phyloP scores from a whole-genome alignment of 768 basidiomycete genomes.

The Amanita rubescens region DNA sequence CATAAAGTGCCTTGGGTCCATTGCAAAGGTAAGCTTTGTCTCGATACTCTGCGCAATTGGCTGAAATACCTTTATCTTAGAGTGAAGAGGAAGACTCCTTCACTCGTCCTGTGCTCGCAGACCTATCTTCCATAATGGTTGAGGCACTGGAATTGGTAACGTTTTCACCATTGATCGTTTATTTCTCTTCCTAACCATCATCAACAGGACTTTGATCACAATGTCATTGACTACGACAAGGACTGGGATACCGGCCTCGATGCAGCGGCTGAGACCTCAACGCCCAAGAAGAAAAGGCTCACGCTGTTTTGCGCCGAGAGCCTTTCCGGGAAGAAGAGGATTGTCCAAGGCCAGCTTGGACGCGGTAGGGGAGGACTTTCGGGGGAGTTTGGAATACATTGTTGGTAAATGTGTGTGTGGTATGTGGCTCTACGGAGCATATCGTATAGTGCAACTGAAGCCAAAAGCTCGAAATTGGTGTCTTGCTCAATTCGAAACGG shows the following conservation, averaged over 20 bases:
- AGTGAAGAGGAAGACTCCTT: not conserved
- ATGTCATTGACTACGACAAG: not conserved
- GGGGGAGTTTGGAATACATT: too few relatives aligned
- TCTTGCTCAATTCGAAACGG: too few relatives aligned
- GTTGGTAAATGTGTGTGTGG: too few relatives aligned
- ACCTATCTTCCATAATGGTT: not conserved
- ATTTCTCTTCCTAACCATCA: not conserved
- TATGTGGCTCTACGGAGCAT: too few relatives aligned
- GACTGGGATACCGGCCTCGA: not conserved
- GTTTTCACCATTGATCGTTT: not conserved
- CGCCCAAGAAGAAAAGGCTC: not conserved
- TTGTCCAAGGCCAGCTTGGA: too few relatives aligned
- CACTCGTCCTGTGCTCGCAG: not conserved
- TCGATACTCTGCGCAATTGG: too few relatives aligned
- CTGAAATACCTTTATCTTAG: not conserved
- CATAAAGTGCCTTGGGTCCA: not conserved
- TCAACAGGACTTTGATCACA: not conserved
- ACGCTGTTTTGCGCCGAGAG: too few relatives aligned
- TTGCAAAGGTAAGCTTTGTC: not conserved
- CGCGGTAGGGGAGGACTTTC: too few relatives aligned
- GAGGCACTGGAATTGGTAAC: not conserved
- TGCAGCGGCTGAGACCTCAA: not conserved
- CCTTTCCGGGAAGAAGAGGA: too few relatives aligned
- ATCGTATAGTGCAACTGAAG: too few relatives aligned
- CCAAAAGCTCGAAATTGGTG: too few relatives aligned